A percentile compares a stretch with the other conserved stretches of the same genome.
These are phyloP conservation scores for Sarocladium kiliense DNA, from an alignment of 2,329 filamentous ascomycete species.

Conservation along the genomic window DNA sequence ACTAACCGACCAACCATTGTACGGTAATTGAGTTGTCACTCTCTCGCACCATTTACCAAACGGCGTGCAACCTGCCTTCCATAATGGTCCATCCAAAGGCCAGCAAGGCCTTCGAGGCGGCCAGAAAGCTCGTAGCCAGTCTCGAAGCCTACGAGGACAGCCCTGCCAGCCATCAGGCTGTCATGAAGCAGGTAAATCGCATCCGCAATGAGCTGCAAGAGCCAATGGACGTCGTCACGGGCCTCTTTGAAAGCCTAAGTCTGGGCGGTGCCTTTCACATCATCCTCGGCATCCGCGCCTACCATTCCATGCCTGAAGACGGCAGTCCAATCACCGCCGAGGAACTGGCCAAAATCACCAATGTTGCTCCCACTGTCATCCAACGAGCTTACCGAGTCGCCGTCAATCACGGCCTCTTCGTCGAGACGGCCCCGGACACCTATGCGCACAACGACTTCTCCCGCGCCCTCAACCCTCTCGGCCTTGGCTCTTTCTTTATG, in stretches of 20 bases:
- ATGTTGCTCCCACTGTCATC: constrained; percentile 25
- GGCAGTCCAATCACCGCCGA: constrained; percentile 16
- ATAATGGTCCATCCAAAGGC: constrained; percentile 18
- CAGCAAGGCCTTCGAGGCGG: constrained; percentile 21
- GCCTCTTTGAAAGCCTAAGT: constrained; percentile 18
- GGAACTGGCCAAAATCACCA: constrained; percentile 16
- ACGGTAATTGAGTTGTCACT: background rate
- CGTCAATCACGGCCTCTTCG: constrained; percentile 23
- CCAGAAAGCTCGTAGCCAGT: constrained; percentile 19
- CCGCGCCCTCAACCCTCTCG: constrained; percentile 20
- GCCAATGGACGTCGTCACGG: constrained; percentile 21
- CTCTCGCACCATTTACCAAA: background rate
- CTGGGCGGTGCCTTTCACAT: constrained; percentile 21
- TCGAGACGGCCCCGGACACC: constrained; percentile 21
- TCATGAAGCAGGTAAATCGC: constrained; percentile 18
- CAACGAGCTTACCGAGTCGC: constrained; percentile 24
- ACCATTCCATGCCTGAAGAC: constrained; percentile 21
- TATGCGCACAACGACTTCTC: constrained; percentile 29
- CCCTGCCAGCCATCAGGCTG: constrained; percentile 16
- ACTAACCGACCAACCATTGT: background rate
- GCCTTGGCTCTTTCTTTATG: constrained; percentile 24
- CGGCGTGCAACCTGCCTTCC: too few species aligned
- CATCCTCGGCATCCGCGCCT: constrained; percentile 20
- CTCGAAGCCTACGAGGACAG: constrained; percentile 21
- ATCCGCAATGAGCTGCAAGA: constrained; percentile 20